A percentile compares a stretch with the other conserved stretches of the same genome.
phyloP scores from a whole-genome alignment of 192 early-diverging fungal genomes.

The Mortierella alpina region DNA sequence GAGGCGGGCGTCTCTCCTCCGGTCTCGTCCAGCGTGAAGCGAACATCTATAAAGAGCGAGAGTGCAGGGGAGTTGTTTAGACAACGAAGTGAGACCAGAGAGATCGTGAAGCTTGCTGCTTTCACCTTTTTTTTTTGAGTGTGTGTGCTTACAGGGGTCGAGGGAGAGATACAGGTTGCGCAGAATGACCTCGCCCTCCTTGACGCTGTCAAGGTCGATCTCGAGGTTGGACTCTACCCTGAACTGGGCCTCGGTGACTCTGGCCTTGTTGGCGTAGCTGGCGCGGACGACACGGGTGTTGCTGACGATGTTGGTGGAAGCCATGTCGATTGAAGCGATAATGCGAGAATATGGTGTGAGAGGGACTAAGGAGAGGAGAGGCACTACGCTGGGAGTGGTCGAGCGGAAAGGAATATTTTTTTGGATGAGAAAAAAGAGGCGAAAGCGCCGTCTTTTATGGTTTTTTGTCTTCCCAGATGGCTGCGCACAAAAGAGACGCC shows the following conservation, averaged over 20 bases:
- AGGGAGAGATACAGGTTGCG: conserved; percentile 77
- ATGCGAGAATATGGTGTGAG: background rate
- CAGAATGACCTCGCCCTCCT: conserved; percentile 63
- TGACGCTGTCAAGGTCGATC: conserved; percentile 49
- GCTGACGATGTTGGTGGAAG: conserved; percentile 8
- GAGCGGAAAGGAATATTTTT: no score
- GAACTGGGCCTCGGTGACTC: conserved; percentile 30
- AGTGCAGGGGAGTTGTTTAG: no score
- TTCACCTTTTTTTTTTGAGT: no score
- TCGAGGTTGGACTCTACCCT: conserved; percentile 27
- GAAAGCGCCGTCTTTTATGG: background rate
- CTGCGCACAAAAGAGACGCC: background rate
- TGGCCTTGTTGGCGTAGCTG: conserved; percentile 40
- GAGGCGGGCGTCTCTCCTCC: conserved; percentile 8
- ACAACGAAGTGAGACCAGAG: background rate
- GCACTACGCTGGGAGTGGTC: background rate
- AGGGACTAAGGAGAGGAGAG: background rate
- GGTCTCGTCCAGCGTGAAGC: conserved; percentile 23
- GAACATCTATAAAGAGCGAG: conserved; percentile 23
- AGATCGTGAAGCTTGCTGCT: background rate
- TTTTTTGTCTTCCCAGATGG: background rate
- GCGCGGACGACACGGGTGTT: conserved; percentile 46
- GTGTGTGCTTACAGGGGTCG: conserved; percentile 66
- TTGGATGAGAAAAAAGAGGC: no score
- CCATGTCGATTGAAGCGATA: conserved; percentile 7